Base-by-base conservation (phyloP, 163 green algal species). In the Coccomyxa subellipsoidea region DNA sequence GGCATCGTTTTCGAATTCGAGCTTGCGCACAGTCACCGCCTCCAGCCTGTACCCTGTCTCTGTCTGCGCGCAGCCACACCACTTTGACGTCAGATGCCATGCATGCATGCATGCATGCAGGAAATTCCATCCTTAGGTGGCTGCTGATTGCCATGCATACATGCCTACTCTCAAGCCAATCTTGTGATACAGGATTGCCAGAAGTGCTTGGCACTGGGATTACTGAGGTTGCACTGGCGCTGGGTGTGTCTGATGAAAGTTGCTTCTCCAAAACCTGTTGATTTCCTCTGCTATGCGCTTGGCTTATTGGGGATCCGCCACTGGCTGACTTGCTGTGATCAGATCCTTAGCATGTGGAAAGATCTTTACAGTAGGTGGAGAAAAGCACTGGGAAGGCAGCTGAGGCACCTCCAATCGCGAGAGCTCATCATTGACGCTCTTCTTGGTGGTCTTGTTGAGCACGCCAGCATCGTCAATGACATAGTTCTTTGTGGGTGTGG, bases 1-100 rank as follows among this genome's bases (percentile, higher is more conserved):
- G 29, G 94, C 93, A 85, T 99, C 97, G 38, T 92, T 93, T 89
- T 98, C 95, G 85, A 97, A 97, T 91, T 98, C 94, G 70, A 99
- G 92, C 88, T 97, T 97, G 53, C 96, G 88, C 31, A 98, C 90
- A 32, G 96, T 99, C 32, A 95, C 90, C 2, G 96, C 94, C 84
- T 97, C 91, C 23, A 98, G 59, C 36, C 93, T 89, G 90, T 96
- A 98, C 10, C 94, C 94, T 4, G 94, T 96, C 25, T 90, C 73
- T 53, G 88, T 91, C 93, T 96, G 84, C 80, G 25, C 66, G 32
- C 47, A 66, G 47, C n/a, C n/a, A n/a, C n/a, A n/a, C n/a, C n/a
- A n/a, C n/a, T n/a, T n/a, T n/a, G n/a, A n/a, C 23, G 47, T 18
- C 47, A 21, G 23, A 59, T 23, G 1, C 1, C 47, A 59, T 59